phyloP scores from a whole-genome alignment of 2,329 filamentous ascomycete species.

The Truncatella angustata region DNA sequence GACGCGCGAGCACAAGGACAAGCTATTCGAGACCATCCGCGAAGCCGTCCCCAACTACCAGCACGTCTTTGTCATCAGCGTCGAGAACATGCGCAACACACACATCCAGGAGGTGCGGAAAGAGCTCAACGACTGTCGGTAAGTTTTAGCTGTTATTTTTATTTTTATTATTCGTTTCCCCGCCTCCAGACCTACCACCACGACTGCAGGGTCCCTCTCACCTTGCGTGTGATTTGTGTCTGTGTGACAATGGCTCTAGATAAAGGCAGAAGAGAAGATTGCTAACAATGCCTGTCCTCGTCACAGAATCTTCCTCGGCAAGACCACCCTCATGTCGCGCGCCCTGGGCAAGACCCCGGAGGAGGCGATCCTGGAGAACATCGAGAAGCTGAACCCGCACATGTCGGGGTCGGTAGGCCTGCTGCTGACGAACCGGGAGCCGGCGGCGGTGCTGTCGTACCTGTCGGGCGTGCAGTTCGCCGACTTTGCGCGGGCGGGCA shows the following conservation, averaged over 20 bases:
- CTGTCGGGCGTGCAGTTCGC: constrained; percentile 71
- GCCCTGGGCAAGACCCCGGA: constrained; percentile 78
- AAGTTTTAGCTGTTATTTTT: constrained; percentile 27
- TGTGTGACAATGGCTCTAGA: too few species aligned
- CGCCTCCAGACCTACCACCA: too few species aligned
- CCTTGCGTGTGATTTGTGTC: too few species aligned
- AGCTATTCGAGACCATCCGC: constrained; percentile 85
- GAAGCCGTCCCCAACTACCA: constrained; percentile 81
- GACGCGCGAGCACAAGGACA: constrained; percentile 84
- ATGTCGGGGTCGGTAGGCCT: constrained; percentile 83
- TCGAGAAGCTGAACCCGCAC: constrained; percentile 66
- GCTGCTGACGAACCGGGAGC: constrained; percentile 80
- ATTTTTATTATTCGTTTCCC: background rate
- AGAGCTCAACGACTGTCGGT: constrained; percentile 84
- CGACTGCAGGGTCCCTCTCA: too few species aligned
- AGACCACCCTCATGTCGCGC: constrained; percentile 98
- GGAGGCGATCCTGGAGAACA: constrained; percentile 77
- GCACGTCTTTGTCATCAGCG: constrained; percentile 87
- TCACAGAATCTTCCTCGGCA: constrained; percentile 89
- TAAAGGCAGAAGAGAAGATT: constrained; percentile 9
- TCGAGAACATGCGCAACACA: constrained; percentile 98
- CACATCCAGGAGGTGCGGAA: constrained; percentile 88
- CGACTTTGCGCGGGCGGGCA: constrained; percentile 90
- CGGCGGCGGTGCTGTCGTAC: constrained; percentile 65
- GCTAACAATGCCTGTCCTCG: constrained; percentile 17